Conservation (phyloP, 805 yeast species). For the Maudiozyma bulderi region DNA sequence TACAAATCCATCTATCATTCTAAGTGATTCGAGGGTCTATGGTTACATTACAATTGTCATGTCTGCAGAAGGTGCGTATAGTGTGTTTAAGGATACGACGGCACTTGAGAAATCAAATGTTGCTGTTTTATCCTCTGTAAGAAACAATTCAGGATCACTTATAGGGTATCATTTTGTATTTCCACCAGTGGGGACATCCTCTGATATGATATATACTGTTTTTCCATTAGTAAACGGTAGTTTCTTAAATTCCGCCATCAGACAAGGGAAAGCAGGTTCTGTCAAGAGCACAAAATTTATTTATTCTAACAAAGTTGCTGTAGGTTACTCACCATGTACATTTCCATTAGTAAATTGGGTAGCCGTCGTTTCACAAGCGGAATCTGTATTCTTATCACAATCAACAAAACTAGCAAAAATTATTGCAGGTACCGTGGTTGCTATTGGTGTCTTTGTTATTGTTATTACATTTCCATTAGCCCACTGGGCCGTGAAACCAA, state of each 20-base stretch:
- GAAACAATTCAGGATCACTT: constrained; percentile 16
- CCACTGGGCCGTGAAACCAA: constrained; percentile 77
- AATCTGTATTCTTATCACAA: constrained; percentile 52
- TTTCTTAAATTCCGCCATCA: constrained; percentile 30
- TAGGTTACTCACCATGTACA: constrained; percentile 44
- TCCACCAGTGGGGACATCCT: constrained; percentile 26
- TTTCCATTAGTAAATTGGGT: constrained; percentile 51
- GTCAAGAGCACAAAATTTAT: constrained; percentile 31
- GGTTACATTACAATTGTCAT: constrained; percentile 63
- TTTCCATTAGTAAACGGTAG: constrained; percentile 27
- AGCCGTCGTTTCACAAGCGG: constrained; percentile 60
- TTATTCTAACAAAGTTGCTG: constrained; percentile 36
- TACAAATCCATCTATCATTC: constrained; percentile 59
- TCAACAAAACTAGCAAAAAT: constrained; percentile 52
- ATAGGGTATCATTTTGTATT: constrained; percentile 36
- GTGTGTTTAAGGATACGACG: constrained; percentile 34
- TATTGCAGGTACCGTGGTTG: constrained; percentile 69
- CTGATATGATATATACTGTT: constrained; percentile 11
- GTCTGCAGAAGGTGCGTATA: constrained; percentile 35
- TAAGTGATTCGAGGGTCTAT: constrained; percentile 43
- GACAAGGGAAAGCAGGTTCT: constrained; percentile 34
- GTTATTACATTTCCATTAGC: constrained; percentile 74
- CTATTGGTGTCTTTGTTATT: constrained; percentile 65
- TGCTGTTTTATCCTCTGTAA: constrained; percentile 25
- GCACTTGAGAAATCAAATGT: constrained; percentile 32